Conservation (phyloP, 1,284 basidiomycete genomes). For the Amylostereum areolatum region DNA sequence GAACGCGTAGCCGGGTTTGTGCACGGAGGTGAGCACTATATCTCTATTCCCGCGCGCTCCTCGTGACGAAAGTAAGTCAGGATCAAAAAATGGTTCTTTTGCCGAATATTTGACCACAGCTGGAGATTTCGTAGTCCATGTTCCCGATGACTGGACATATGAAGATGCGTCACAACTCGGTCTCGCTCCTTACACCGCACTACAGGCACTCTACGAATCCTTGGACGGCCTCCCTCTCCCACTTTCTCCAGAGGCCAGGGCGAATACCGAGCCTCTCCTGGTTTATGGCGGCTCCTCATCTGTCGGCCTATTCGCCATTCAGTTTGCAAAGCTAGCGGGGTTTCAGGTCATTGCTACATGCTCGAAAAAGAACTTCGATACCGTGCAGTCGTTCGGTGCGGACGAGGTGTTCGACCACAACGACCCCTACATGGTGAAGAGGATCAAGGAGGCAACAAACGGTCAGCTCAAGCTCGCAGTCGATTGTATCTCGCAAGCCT, state of each 20-base stretch:
- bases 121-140: background rate
- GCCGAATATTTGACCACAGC: background rate
- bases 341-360: conserved; percentile 34
- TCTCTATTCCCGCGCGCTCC: background rate
- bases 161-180: conserved; percentile 22
- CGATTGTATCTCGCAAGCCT: conserved; percentile 14
- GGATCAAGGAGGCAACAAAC: conserved; percentile 19
- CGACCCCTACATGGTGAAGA: conserved; percentile 16
- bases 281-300: conserved; percentile 24
- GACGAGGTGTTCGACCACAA: conserved; percentile 31
- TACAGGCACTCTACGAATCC: conserved; percentile 25
- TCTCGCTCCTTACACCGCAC: conserved; percentile 35
- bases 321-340: conserved; percentile 35
- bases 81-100: background rate
- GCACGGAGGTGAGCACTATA: background rate
- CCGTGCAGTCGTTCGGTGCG: conserved; percentile 34
- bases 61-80: background rate
- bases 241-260: too few relatives aligned
- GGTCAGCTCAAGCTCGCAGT: conserved; percentile 16
- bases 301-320: conserved; percentile 38
- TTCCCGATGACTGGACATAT: conserved; percentile 2
- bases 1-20: background rate
- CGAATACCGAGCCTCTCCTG: conserved; percentile 20
- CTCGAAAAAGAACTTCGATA: conserved; percentile 30
- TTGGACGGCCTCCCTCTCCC: background rate